These are phyloP conservation scores for Tetragonia tetragonoides DNA, from an alignment of 148 eudicot genomes.

Conservation along the genomic window DNA sequence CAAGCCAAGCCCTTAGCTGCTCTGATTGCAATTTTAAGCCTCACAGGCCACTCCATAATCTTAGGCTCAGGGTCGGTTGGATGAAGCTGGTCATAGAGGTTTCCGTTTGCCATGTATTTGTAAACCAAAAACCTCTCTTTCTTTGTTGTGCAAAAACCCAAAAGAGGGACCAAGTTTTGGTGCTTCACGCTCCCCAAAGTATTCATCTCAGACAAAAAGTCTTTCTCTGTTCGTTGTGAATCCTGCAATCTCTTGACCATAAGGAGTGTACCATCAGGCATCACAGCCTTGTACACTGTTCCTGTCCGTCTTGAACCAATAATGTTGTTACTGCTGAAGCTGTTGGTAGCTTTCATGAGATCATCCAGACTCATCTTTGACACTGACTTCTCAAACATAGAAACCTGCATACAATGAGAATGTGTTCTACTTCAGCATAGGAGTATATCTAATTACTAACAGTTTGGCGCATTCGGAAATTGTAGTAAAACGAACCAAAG, in stretches of 20 bases:
- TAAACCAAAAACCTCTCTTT: constrained; percentile 48
- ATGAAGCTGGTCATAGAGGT: constrained; percentile 42
- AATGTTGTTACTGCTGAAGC: constrained; percentile 44
- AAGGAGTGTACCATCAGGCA: constrained; percentile 40
- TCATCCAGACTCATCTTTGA: constrained; percentile 46
- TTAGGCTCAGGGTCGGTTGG: constrained; percentile 34
- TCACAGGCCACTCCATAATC: constrained; percentile 39
- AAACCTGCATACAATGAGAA: constrained; percentile 32
- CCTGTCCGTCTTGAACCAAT: constrained; percentile 44
- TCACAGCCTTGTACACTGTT: constrained; percentile 41
- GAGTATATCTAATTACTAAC: background rate
- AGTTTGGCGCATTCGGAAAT: background rate
- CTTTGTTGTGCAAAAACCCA: constrained; percentile 49
- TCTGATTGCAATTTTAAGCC: constrained; percentile 50
- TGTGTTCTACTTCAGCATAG: background rate
- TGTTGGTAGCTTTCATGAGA: constrained; percentile 51
- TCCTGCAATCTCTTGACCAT: constrained; percentile 50
- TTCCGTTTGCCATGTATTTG: constrained; percentile 46
- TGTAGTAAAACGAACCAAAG: background rate
- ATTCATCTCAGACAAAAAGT: constrained; percentile 47
- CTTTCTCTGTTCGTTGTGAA: constrained; percentile 44
- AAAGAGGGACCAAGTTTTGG: constrained; percentile 45
- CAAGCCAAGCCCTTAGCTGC: constrained; percentile 48
- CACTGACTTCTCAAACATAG: constrained; percentile 47
- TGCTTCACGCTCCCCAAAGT: constrained; percentile 54